Percentiles rank a stretch among this genome's conserved stretches.
These are phyloP conservation scores for Diplodia sapinea DNA, from an alignment of 2,329 filamentous ascomycete species.

Conservation along the genomic window DNA sequence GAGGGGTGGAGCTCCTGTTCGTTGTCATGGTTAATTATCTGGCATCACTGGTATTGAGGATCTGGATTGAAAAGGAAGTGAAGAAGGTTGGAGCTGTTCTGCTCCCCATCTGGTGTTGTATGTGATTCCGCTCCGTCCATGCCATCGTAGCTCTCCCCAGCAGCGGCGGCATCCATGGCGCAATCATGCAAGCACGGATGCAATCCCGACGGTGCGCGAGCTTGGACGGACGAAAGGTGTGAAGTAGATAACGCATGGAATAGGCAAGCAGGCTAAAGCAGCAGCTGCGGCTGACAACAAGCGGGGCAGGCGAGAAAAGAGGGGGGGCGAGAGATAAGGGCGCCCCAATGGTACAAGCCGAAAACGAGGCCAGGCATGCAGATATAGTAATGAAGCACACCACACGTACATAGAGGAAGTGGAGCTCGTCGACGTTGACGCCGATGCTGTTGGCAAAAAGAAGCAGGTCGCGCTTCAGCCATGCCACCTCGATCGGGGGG, in stretches of 20 bases:
- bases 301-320: background rate
- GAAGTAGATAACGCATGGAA: background rate
- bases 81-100: background rate
- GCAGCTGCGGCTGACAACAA: background rate
- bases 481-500: slow-evolving; percentile 75
- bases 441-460: slow-evolving; percentile 93
- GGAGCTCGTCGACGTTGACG: slow-evolving; percentile 81
- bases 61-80: background rate
- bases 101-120: too few relatives aligned
- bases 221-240: background rate
- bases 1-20: slow-evolving; percentile 81
- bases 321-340: slow-evolving; percentile 1
- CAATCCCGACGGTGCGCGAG: background rate
- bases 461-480: slow-evolving; percentile 85
- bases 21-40: too few relatives aligned
- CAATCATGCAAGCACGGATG: background rate
- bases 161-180: background rate
- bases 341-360: too few relatives aligned
- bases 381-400: background rate
- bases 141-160: background rate
- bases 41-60: too few relatives aligned
- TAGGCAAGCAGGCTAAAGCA: background rate
- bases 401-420: slow-evolving; percentile 80
- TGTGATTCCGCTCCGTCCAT: background rate
- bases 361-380: background rate